Evolutionary conservation across 768 basidiomycete genomes (phyloP).

Genomic region (Tubosaeta sp.): DNA sequence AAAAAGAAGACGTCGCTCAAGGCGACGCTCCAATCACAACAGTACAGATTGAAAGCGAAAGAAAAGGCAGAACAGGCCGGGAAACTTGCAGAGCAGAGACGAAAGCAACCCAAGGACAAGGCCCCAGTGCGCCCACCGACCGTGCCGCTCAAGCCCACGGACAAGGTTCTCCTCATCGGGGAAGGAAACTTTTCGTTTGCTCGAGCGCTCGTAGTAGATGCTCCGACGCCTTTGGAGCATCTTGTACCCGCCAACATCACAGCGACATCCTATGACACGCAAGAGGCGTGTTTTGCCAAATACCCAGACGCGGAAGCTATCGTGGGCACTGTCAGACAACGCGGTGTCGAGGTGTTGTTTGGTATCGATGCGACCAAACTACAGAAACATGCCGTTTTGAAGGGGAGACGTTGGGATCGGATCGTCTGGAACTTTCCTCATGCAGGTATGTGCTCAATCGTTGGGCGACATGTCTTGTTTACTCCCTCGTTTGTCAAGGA

Average conservation of each 20-base stretch:
- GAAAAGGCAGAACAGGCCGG: constrained; percentile 55
- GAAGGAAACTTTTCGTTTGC: constrained; percentile 97
- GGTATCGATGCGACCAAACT: constrained; percentile 80
- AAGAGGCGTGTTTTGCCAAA: constrained; percentile 72
- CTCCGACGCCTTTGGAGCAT: constrained; percentile 42
- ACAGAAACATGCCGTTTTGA: constrained; percentile 53
- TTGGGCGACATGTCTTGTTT: neutral
- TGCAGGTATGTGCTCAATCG: constrained; percentile 56
- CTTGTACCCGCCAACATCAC: constrained; percentile 66
- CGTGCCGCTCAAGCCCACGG: constrained; percentile 61
- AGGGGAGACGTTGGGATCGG: constrained; percentile 64
- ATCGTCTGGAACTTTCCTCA: constrained; percentile 98
- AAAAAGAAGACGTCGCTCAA: constrained; percentile 58
- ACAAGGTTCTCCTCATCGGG: constrained; percentile 75
- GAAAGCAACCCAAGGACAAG: constrained; percentile 32
- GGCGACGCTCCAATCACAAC: constrained; percentile 64
- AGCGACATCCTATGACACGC: constrained; percentile 82
- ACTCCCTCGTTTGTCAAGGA: constrained; percentile 38
- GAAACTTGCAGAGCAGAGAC: constrained; percentile 37
- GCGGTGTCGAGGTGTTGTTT: constrained; percentile 73
- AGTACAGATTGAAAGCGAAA: constrained; percentile 59
- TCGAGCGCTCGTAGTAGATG: constrained; percentile 57
- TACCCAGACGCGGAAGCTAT: constrained; percentile 71
- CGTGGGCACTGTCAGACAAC: constrained; percentile 48
- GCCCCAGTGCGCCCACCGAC: constrained; percentile 38